Percentiles rank a stretch among this genome's conserved stretches.
phyloP scores from a whole-genome alignment of 345 rosid species.

The Schrenkiella parvula region DNA sequence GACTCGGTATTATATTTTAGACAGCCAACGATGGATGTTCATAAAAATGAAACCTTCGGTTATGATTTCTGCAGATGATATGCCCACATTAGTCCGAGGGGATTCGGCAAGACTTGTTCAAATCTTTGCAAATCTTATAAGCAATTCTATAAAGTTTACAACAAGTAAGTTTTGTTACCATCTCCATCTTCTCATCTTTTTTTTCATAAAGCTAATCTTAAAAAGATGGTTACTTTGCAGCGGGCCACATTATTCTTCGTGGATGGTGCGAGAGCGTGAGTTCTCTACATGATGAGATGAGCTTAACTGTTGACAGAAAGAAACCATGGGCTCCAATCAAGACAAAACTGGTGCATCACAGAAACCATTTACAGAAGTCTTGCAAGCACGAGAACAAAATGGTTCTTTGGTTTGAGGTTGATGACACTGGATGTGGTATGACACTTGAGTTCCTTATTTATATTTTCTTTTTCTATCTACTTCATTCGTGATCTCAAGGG shows the following conservation, averaged over 20 bases:
- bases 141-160: slow-evolving; percentile 97
- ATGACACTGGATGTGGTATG: slow-evolving; percentile 94
- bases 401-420: slow-evolving; percentile 89
- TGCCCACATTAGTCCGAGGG: slow-evolving; percentile 79
- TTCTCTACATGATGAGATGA: slow-evolving; percentile 38
- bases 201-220: background rate
- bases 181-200: background rate
- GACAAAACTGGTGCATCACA: slow-evolving; percentile 65
- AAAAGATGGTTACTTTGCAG: slow-evolving; percentile 34
- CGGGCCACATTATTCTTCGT: slow-evolving; percentile 87
- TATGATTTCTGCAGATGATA: slow-evolving; percentile 52
- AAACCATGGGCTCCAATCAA: slow-evolving; percentile 50
- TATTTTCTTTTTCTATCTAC: background rate
- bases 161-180: slow-evolving; percentile 50
- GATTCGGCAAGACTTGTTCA: slow-evolving; percentile 97
- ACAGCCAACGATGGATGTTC: background rate
- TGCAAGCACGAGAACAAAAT: slow-evolving; percentile 59
- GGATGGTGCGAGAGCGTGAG: slow-evolving; percentile 77
- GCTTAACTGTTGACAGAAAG: slow-evolving; percentile 49
- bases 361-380: slow-evolving; percentile 48
- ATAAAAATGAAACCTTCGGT: background rate
- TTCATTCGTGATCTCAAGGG: background rate
- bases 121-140: slow-evolving; percentile 89
- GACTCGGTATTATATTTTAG: background rate
- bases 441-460: slow-evolving; percentile 10